These are phyloP conservation scores for Apium graveolens DNA, from an alignment of 129 eudicot genomes.

Conservation along the genomic window DNA sequence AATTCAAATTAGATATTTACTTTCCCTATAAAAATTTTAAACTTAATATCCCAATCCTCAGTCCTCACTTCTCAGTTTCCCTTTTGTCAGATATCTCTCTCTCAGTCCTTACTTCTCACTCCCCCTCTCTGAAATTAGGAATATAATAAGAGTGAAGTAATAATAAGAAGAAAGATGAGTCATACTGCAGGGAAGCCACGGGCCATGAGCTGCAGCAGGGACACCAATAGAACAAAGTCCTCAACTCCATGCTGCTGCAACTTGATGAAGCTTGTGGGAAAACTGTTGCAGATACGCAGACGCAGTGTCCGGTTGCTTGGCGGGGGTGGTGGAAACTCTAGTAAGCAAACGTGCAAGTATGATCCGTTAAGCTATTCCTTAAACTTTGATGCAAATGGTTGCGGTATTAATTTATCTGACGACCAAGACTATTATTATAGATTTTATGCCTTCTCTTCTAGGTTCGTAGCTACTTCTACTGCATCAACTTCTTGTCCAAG, in stretches of 20 bases:
- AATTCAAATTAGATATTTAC: no score
- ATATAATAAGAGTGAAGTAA: no score
- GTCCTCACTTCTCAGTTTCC: not conserved
- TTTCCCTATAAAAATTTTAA: no score
- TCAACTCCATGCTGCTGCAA: slow-evolving; percentile 1
- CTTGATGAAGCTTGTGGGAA: not conserved
- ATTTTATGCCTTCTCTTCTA: slow-evolving; percentile 18
- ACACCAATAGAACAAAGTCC: not conserved
- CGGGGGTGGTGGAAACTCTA: not conserved
- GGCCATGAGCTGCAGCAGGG: not conserved
- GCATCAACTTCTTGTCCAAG: slow-evolving; percentile 2
- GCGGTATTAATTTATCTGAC: slow-evolving; percentile 14
- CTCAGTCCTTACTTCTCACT: not conserved
- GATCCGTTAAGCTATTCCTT: slow-evolving; percentile 14
- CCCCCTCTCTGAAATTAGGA: no score
- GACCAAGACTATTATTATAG: slow-evolving; percentile 7
- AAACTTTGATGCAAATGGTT: slow-evolving; percentile 15
- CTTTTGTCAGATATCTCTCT: no score
- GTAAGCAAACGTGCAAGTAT: slow-evolving; percentile 2
- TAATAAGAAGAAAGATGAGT: not conserved
- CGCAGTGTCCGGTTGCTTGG: not conserved
- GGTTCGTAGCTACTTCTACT: slow-evolving; percentile 12
- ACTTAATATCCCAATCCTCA: not conserved
- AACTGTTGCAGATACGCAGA: not conserved
- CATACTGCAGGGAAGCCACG: not conserved